These are phyloP conservation scores for Thozetella sp. DNA, from an alignment of 495 filamentous ascomycete genomes.

Conservation along the genomic window DNA sequence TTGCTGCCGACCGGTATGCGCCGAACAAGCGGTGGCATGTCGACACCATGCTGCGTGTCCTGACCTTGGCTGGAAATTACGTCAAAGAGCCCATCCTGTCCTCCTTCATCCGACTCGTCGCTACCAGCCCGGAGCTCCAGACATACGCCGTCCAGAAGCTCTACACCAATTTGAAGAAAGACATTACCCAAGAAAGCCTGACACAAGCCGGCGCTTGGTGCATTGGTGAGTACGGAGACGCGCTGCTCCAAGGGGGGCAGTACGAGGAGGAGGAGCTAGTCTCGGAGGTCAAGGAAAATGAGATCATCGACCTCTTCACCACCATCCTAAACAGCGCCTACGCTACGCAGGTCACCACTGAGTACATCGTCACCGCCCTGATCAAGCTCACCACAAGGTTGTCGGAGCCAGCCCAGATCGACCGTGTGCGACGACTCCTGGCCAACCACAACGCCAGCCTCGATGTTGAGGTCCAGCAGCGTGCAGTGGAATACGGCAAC, in stretches of 20 bases:
- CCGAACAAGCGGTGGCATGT: conserved; percentile 98
- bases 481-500: conserved; percentile 92
- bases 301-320: conserved; percentile 87
- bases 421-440: conserved; percentile 79
- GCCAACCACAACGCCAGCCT: conserved; percentile 76
- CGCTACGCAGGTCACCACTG: conserved; percentile 81
- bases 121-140: conserved; percentile 91
- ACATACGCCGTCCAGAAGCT: conserved; percentile 96
- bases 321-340: conserved; percentile 94
- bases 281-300: conserved; percentile 84
- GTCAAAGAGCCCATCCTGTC: conserved; percentile 98
- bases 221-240: conserved; percentile 95
- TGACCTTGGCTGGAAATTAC: conserved; percentile 92
- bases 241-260: conserved; percentile 81
- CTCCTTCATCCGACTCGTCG: conserved; percentile 93
- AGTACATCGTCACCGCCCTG: conserved; percentile 93
- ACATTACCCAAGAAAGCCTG: conserved; percentile 95
- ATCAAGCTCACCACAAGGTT: conserved; percentile 95
- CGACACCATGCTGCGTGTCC: conserved; percentile 93
- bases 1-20: conserved; percentile 93
- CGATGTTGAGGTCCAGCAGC: conserved; percentile 94
- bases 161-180: conserved; percentile 85
- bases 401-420: conserved; percentile 78
- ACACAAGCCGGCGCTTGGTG: conserved; percentile 96
- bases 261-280: conserved; percentile 96